Percentiles rank a stretch among this genome's conserved stretches.
Conservation (phyloP, 495 filamentous ascomycete species). For the Aspergillus heteromorphus region DNA sequence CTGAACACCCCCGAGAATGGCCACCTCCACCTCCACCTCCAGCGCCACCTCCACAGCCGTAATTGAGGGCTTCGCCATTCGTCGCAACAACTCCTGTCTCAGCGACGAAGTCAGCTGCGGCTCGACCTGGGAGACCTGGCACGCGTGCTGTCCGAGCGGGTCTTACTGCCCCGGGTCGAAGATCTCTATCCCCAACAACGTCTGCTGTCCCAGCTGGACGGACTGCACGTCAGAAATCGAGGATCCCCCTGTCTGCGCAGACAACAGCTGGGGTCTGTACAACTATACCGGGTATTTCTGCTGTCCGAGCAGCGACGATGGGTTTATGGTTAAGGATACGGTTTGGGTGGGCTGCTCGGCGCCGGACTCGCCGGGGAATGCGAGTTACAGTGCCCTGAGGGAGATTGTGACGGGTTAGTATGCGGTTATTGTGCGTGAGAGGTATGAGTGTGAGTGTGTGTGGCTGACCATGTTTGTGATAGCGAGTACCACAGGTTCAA, state of each 20-base stretch:
- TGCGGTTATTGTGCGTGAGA: neutral
- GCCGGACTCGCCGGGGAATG: neutral
- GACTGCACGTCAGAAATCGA: conserved; percentile 8
- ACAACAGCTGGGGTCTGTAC: conserved; percentile 4
- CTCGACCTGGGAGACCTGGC: conserved; percentile 10
- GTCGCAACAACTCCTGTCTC: conserved; percentile 15
- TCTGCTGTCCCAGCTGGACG: conserved; percentile 11
- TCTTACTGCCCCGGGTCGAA: conserved; percentile 8
- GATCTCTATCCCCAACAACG: conserved; percentile 7
- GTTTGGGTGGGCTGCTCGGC: conserved; percentile 6
- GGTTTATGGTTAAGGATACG: conserved; percentile 4
- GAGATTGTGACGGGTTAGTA: neutral
- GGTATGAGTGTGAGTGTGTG: neutral
- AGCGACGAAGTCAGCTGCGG: conserved; percentile 9
- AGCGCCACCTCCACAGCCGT: neutral
- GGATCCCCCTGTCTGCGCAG: conserved; percentile 9
- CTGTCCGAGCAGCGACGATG: conserved; percentile 3
- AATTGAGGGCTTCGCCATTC: conserved; percentile 11
- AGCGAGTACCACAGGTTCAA: too few species aligned
- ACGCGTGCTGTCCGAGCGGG: conserved; percentile 12
- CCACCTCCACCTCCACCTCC: neutral
- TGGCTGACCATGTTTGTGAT: neutral
- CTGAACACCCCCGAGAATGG: neutral
- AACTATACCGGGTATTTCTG: conserved; percentile 15
- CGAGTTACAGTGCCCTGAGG: neutral